These are phyloP conservation scores for Euphorbia peplus DNA, from an alignment of 345 rosid species.

Conservation along the genomic window DNA sequence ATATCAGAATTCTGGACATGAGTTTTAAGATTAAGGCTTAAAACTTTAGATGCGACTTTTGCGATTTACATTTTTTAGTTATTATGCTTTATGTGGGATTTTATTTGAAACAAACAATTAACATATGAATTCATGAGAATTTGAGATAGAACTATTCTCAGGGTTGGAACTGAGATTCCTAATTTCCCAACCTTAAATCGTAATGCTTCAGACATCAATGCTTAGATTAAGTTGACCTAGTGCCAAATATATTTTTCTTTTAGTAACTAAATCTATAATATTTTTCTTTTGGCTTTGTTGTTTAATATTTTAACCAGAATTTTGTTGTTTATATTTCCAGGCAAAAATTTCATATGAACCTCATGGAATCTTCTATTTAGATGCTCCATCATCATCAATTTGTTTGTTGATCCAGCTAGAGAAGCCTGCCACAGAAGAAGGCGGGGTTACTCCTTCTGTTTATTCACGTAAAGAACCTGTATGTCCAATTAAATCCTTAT, in stretches of 20 bases:
- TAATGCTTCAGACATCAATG: neutral
- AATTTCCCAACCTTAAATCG: neutral
- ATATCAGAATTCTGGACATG: neutral
- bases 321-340: slow-evolving; percentile 37
- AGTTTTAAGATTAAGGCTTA: neutral
- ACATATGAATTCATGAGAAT: neutral
- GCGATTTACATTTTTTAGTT: neutral
- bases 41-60: neutral
- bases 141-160: no score
- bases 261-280: neutral
- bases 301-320: slow-evolving; percentile 1
- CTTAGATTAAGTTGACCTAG: neutral
- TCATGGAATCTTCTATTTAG: slow-evolving; percentile 86
- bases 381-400: slow-evolving; percentile 88
- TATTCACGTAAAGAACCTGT: slow-evolving; percentile 99
- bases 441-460: slow-evolving; percentile 84
- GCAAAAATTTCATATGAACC: slow-evolving; percentile 54
- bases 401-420: slow-evolving; percentile 88
- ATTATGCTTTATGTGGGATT: neutral
- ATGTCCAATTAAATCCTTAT: slow-evolving; percentile 29
- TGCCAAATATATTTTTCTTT: neutral
- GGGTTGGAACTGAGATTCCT: neutral
- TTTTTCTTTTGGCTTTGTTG: neutral
- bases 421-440: slow-evolving; percentile 92
- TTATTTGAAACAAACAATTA: neutral